These are phyloP conservation scores for Tubosaeta sp. DNA, from an alignment of 768 basidiomycete species.

Conservation along the genomic window DNA sequence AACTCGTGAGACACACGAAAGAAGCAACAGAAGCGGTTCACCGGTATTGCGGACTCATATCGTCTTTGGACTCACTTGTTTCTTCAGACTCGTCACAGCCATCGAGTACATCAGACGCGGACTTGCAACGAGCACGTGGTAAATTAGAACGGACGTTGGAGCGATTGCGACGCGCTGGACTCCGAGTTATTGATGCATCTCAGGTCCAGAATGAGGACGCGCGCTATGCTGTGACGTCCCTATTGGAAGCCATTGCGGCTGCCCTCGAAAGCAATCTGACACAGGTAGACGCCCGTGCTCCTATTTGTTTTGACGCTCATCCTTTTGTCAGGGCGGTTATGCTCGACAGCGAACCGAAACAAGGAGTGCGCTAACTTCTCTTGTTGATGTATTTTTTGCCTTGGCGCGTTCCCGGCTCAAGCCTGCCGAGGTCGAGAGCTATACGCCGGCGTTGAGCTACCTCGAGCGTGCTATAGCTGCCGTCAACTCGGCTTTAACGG, in stretches of 20 bases:
- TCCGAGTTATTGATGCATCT: constrained; percentile 43
- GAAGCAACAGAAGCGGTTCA: constrained; percentile 15
- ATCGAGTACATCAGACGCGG: constrained; percentile 4
- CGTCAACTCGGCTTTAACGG: constrained; percentile 12
- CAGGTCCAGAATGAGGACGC: constrained; percentile 8
- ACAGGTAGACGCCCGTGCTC: constrained; percentile 24
- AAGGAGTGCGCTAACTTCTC: constrained; percentile 38
- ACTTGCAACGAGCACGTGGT: constrained; percentile 33
- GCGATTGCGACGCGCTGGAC: constrained; percentile 46
- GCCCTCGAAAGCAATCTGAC: constrained; percentile 29
- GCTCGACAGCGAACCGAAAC: constrained; percentile 13
- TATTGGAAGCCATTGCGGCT: constrained; percentile 37
- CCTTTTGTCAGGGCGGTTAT: constrained; percentile 3
- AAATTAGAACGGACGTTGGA: constrained; percentile 64
- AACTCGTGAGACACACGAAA: constrained; percentile 17
- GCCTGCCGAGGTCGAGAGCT: constrained; percentile 41
- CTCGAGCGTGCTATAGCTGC: constrained; percentile 40
- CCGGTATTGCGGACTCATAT: constrained; percentile 16
- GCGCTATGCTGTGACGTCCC: constrained; percentile 12
- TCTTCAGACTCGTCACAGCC: background rate
- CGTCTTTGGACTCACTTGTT: constrained; percentile 9
- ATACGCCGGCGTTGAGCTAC: constrained; percentile 42
- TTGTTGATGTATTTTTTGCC: constrained; percentile 52
- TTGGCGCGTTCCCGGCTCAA: constrained; percentile 45
- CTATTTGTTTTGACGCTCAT: background rate